Percentiles rank a stretch among this genome's conserved stretches.
These are phyloP conservation scores for Aspergillus sojae DNA, from an alignment of 2,329 filamentous ascomycete genomes.

Conservation along the genomic window DNA sequence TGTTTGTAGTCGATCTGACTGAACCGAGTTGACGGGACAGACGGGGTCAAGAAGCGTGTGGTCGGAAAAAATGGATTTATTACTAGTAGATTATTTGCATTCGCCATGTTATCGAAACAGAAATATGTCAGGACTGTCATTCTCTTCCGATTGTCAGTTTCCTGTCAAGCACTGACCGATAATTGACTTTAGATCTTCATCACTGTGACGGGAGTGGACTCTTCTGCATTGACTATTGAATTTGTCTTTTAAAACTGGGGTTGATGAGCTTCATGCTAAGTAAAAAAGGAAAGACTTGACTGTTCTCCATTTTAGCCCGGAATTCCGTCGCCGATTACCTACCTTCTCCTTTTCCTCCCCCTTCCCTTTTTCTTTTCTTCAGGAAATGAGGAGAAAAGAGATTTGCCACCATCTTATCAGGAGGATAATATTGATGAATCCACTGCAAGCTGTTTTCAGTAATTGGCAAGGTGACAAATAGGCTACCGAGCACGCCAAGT, in stretches of 20 bases:
- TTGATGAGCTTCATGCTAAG: neutral
- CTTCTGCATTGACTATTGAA: constrained; percentile 10
- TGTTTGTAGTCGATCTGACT: constrained; percentile 19
- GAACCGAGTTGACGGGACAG: constrained; percentile 27
- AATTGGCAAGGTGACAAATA: constrained; percentile 15
- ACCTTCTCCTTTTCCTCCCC: neutral
- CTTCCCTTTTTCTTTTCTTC: neutral
- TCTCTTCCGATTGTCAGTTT: constrained; percentile 1
- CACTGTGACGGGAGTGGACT: constrained; percentile 2
- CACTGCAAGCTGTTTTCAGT: neutral
- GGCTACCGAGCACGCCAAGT: constrained; percentile 20
- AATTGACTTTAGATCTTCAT: constrained; percentile 2
- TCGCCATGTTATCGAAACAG: no score
- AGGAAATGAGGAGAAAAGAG: neutral
- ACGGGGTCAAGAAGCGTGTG: constrained; percentile 4
- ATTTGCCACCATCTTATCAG: constrained; percentile 27
- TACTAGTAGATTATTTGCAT: neutral
- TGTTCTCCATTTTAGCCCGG: neutral
- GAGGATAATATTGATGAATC: constrained; percentile 4
- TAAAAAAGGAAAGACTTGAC: neutral
- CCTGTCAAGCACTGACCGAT: neutral
- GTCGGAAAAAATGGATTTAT: neutral
- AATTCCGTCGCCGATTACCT: neutral
- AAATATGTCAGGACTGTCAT: neutral
- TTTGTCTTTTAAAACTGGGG: neutral